These are phyloP conservation scores for Oxalis stricta DNA, from an alignment of 441 rosid genomes.

Conservation along the genomic window DNA sequence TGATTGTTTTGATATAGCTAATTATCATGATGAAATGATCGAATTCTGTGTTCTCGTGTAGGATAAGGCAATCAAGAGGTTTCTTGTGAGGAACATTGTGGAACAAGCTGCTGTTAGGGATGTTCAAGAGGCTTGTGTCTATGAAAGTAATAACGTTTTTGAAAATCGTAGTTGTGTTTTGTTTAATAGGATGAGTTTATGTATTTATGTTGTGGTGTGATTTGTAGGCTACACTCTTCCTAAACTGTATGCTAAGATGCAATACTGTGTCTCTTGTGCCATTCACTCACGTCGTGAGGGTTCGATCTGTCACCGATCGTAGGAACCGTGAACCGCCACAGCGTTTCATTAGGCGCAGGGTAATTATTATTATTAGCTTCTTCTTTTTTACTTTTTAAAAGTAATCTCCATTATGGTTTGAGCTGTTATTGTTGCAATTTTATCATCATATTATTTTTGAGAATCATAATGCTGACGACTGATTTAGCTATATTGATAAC, in stretches of 20 bases:
- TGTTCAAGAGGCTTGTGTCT: conserved; percentile 83
- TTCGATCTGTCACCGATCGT: conserved; percentile 59
- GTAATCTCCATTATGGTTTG: background rate
- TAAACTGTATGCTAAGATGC: conserved; percentile 77
- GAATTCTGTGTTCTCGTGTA: background rate
- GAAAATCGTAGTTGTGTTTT: background rate
- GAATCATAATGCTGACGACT: too few species aligned
- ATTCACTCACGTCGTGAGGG: conserved; percentile 92
- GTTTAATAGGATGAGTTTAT: background rate
- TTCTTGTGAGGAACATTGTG: conserved; percentile 86
- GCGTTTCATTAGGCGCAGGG: conserved; percentile 83
- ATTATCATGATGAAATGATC: too few species aligned
- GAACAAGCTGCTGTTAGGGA: conserved; percentile 96
- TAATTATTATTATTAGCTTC: conserved; percentile 16
- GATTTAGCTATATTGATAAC: too few species aligned
- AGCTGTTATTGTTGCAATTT: too few species aligned
- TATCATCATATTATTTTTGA: too few species aligned
- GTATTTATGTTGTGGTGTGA: background rate
- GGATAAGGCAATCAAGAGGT: conserved; percentile 94
- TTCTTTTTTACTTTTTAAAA: background rate
- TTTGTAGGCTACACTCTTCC: conserved; percentile 65
- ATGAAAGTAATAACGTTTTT: conserved; percentile 33
- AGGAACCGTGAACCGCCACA: conserved; percentile 82
- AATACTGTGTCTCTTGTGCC: conserved; percentile 80
- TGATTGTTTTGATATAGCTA: background rate